Conservation (phyloP, 768 basidiomycete genomes). For the Suillus luteus region DNA sequence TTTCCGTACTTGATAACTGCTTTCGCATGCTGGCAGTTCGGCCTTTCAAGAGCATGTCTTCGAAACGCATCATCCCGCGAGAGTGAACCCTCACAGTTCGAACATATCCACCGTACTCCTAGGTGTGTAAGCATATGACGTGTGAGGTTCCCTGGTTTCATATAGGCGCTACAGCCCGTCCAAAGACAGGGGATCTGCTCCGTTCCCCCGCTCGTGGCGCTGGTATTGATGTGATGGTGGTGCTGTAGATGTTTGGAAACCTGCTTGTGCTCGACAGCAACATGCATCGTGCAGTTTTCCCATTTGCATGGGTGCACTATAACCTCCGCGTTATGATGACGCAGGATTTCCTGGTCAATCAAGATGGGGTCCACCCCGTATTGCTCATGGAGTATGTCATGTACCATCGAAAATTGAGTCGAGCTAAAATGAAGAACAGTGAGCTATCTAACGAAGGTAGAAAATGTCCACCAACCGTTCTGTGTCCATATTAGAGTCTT, state of each 20-base stretch:
- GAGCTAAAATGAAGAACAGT: not conserved
- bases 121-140: not conserved
- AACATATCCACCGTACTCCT: not conserved
- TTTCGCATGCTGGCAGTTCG: not conserved
- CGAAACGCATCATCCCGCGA: conserved; percentile 4
- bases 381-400: not conserved
- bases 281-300: not conserved
- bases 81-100: not conserved
- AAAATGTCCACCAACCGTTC: not conserved
- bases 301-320: not conserved
- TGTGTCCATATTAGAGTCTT: not conserved
- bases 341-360: not conserved
- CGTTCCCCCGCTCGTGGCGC: not conserved
- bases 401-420: not conserved
- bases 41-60: not conserved
- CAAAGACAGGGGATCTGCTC: not conserved
- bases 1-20: not conserved
- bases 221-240: not conserved
- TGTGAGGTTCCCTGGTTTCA: not conserved
- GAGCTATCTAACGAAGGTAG: not conserved
- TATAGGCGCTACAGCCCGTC: not conserved
- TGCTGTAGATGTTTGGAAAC: not conserved
- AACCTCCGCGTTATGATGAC: not conserved
- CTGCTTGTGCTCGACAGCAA: not conserved
- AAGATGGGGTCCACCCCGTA: not conserved